phyloP scores from a whole-genome alignment of 345 rosid genomes.

The Salix viminalis region DNA sequence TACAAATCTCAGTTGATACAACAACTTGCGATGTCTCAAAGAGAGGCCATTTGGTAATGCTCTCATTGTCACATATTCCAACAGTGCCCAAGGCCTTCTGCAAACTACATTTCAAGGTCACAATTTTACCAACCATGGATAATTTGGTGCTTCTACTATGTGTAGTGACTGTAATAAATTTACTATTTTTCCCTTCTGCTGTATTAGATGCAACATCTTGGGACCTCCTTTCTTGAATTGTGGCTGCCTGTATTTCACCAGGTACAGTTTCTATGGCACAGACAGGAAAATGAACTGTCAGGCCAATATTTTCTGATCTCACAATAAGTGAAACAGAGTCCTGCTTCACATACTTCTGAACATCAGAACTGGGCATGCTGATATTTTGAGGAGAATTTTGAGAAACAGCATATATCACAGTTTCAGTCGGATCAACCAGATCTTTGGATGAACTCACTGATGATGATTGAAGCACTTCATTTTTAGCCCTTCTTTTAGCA shows the following conservation, averaged over 20 bases:
- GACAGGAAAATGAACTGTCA: constrained; percentile 53
- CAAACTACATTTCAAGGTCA: constrained; percentile 44
- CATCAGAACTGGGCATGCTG: constrained; percentile 22
- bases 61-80: constrained; percentile 32
- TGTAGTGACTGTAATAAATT: constrained; percentile 43
- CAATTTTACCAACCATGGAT: constrained; percentile 34
- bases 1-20: constrained; percentile 42
- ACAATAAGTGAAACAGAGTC: constrained; percentile 23
- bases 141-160: constrained; percentile 44
- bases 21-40: constrained; percentile 50
- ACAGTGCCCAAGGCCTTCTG: constrained; percentile 47
- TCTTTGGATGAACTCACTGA: constrained; percentile 19
- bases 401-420: constrained; percentile 15
- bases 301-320: constrained; percentile 54
- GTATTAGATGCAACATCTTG: constrained; percentile 24
- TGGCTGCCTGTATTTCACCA: constrained; percentile 29
- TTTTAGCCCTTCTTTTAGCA: constrained; percentile 35
- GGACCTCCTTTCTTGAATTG: constrained; percentile 22
- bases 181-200: constrained; percentile 37
- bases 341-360: constrained; percentile 22
- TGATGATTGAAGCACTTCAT: constrained; percentile 19
- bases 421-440: constrained; percentile 17
- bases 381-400: constrained; percentile 26
- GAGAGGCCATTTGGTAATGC: constrained; percentile 52
- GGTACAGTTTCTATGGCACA: constrained; percentile 25